Conservation (phyloP, 768 basidiomycete genomes). For the Boletales sp. region DNA sequence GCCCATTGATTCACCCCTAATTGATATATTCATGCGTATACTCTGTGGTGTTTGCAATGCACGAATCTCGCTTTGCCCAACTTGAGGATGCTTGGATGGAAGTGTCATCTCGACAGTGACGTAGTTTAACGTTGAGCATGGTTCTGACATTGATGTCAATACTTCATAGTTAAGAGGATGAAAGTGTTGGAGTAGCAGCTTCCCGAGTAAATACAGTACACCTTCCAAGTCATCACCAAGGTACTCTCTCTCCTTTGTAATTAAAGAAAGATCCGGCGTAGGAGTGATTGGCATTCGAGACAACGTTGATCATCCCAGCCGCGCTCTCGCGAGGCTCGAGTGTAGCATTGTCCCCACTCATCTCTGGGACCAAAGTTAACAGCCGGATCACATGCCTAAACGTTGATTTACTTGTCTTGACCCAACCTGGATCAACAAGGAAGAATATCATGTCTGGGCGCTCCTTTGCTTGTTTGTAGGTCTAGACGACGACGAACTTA, state of each 20-base stretch:
- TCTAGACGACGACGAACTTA: conserved; percentile 14
- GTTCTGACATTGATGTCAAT: too few species aligned
- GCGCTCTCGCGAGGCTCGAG: conserved; percentile 32
- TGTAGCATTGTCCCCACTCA: conserved; percentile 31
- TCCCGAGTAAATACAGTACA: too few species aligned
- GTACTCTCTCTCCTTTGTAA: conserved; percentile 28
- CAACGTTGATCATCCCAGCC: conserved; percentile 23
- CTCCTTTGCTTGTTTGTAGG: conserved; percentile 35
- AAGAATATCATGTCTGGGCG: conserved; percentile 31
- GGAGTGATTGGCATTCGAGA: conserved; percentile 19
- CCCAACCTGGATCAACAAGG: conserved; percentile 37
- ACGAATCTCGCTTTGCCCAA: too few species aligned
- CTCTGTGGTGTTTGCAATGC: too few species aligned
- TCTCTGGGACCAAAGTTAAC: conserved; percentile 19
- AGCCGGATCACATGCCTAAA: neutral
- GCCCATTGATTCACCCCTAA: too few species aligned
- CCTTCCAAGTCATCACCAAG: conserved; percentile 23
- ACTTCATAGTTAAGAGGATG: neutral
- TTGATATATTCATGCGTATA: too few species aligned
- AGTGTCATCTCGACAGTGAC: too few species aligned
- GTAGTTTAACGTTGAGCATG: too few species aligned
- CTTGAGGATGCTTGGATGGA: too few species aligned
- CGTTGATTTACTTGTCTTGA: conserved; percentile 32
- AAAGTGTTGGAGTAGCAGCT: neutral
- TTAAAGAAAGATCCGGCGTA: conserved; percentile 32